phyloP scores from a whole-genome alignment of 2,329 filamentous ascomycete genomes.

The Verticillium isaacii region DNA sequence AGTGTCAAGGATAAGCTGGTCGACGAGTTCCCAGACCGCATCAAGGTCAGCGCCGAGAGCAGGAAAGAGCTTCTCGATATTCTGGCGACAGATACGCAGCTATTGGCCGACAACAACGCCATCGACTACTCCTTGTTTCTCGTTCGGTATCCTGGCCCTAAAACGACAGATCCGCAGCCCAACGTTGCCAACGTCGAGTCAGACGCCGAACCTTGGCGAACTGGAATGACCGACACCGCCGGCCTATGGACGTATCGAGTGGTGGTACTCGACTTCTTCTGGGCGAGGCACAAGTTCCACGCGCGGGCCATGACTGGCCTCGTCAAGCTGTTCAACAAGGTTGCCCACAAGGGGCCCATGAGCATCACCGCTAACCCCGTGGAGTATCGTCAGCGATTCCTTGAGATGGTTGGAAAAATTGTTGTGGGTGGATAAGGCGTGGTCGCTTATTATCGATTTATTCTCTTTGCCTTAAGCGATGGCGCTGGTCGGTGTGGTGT shows the following conservation, averaged over 20 bases:
- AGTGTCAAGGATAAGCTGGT: constrained; percentile 61
- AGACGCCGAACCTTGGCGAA: constrained; percentile 46
- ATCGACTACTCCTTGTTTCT: constrained; percentile 75
- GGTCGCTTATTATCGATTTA: background rate
- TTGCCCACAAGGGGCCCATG: constrained; percentile 65
- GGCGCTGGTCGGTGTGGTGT: background rate
- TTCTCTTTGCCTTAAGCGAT: background rate
- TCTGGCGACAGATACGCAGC: constrained; percentile 56
- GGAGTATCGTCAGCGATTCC: constrained; percentile 58
- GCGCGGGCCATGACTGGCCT: constrained; percentile 62
- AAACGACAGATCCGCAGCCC: constrained; percentile 4
- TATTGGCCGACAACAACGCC: constrained; percentile 58
- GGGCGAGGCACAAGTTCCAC: constrained; percentile 67
- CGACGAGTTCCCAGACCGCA: constrained; percentile 63
- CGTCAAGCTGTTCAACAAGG: constrained; percentile 57
- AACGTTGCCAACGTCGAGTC: constrained; percentile 33
- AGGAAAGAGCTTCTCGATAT: constrained; percentile 50
- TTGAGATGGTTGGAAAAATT: constrained; percentile 42
- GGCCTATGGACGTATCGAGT: constrained; percentile 64
- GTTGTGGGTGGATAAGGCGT: constrained; percentile 26
- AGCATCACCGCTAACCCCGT: constrained; percentile 65
- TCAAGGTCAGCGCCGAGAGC: constrained; percentile 50
- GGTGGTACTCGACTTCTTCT: constrained; percentile 71
- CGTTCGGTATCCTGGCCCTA: constrained; percentile 38
- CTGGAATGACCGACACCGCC: constrained; percentile 55